Percentiles rank a stretch among this genome's conserved stretches.
These are phyloP conservation scores for Aspergillus sp. DNA, from an alignment of 2,329 filamentous ascomycete species.

Conservation along the genomic window DNA sequence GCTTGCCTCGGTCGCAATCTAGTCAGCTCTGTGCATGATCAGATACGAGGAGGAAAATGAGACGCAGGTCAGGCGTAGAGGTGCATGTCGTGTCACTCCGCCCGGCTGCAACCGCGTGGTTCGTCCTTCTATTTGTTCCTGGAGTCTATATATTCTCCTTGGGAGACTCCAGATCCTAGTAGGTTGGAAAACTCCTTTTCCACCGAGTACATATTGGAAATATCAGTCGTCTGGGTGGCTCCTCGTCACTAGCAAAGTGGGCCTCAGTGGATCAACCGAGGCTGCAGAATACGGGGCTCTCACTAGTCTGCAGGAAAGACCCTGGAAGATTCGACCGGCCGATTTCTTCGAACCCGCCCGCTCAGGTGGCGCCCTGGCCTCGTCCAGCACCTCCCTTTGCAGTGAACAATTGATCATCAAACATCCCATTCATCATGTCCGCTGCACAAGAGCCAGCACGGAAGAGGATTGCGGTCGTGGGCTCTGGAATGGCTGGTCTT, in stretches of 20 bases:
- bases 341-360: background rate
- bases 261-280: background rate
- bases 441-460: background rate
- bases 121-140: background rate
- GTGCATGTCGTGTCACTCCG: background rate
- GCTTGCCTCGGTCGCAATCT: background rate
- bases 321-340: background rate
- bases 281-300: background rate
- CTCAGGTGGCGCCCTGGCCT: background rate
- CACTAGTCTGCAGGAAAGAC: background rate
- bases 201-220: background rate
- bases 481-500: conserved; percentile 52
- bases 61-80: background rate
- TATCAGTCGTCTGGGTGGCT: background rate
- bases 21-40: background rate
- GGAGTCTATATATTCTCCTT: background rate
- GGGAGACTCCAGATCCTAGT: background rate
- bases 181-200: background rate
- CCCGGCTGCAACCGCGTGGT: background rate
- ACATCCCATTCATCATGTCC: background rate
- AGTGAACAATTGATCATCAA: background rate
- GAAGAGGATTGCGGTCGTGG: conserved; percentile 44
- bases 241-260: background rate
- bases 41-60: background rate
- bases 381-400: background rate